A percentile compares a stretch with the other conserved stretches of the same genome.
Evolutionary conservation across 2,329 filamentous ascomycete genomes (phyloP).

Genomic region (Calonectria henricotiae): DNA sequence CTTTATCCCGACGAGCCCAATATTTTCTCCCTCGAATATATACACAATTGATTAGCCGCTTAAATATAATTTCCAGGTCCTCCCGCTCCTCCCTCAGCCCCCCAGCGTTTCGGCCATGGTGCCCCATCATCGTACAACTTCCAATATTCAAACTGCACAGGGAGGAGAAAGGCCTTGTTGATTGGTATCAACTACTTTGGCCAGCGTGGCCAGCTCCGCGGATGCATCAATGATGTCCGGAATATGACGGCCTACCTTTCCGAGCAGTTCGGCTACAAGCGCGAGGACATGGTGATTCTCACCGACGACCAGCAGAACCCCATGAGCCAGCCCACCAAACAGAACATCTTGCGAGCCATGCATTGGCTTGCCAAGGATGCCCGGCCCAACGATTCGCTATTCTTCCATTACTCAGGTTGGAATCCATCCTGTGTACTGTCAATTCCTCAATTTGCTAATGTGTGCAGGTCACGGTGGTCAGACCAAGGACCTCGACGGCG

Average conservation of each 20-base stretch:
- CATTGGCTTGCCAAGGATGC: constrained; percentile 98
- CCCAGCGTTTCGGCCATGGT: constrained; percentile 84
- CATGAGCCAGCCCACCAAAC: constrained; percentile 97
- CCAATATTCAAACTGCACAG: constrained; percentile 93
- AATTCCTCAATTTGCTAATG: constrained; percentile 32
- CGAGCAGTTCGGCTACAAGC: constrained; percentile 90
- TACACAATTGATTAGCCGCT: constrained; percentile 35
- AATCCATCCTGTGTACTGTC: constrained; percentile 24
- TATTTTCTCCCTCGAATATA: not conserved
- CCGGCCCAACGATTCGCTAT: constrained; percentile 91
- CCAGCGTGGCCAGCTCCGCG: constrained; percentile 89
- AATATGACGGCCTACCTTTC: constrained; percentile 96
- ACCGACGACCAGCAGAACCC: constrained; percentile 98
- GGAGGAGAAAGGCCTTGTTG: constrained; percentile 88
- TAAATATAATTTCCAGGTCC: constrained; percentile 63
- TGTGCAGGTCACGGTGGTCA: constrained; percentile 82
- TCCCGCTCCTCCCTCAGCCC: constrained; percentile 76
- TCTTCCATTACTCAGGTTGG: constrained; percentile 96
- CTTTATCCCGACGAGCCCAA: constrained; percentile 15
- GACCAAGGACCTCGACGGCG: constrained; percentile 83
- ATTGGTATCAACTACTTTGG: constrained; percentile 98
- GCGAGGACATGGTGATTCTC: constrained; percentile 97
- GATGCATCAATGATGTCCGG: constrained; percentile 97
- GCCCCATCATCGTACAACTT: constrained; percentile 87
- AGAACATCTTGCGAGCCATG: constrained; percentile 96